Conservation (phyloP, 805 yeast genomes). For the Maudiozyma serrabonitensis region DNA sequence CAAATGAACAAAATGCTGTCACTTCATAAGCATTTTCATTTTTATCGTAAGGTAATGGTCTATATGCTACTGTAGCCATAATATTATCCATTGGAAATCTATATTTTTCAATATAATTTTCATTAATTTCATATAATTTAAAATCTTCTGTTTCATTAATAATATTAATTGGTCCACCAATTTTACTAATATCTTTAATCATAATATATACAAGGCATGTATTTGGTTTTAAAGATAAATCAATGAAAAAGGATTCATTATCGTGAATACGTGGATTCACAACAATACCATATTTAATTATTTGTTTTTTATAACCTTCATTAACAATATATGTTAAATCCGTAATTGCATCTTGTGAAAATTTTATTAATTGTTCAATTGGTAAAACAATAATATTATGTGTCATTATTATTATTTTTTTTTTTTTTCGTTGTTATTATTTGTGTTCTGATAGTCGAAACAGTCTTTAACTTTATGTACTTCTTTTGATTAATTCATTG, state of each 20-base stretch:
- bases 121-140: neutral
- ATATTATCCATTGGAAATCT: slow-evolving; percentile 6
- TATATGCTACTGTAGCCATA: slow-evolving; percentile 31
- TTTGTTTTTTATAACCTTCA: neutral
- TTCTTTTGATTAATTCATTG: too few relatives aligned
- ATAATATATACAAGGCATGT: neutral
- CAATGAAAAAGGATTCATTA: neutral
- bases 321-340: neutral
- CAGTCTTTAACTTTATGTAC: neutral
- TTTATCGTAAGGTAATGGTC: slow-evolving; percentile 14
- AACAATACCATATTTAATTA: neutral
- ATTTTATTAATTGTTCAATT: neutral
- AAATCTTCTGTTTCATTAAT: neutral
- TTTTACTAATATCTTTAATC: neutral
- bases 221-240: neutral
- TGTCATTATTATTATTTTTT: neutral
- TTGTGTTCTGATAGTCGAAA: neutral
- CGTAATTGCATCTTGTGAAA: neutral
- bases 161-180: neutral
- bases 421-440: too few relatives aligned
- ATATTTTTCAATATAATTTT: neutral
- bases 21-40: slow-evolving; percentile 30
- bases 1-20: slow-evolving; percentile 44
- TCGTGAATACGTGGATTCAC: neutral
- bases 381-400: neutral